These are phyloP conservation scores for Sclerotiophoma versabilis DNA, from an alignment of 2,329 filamentous ascomycete species.

Conservation along the genomic window DNA sequence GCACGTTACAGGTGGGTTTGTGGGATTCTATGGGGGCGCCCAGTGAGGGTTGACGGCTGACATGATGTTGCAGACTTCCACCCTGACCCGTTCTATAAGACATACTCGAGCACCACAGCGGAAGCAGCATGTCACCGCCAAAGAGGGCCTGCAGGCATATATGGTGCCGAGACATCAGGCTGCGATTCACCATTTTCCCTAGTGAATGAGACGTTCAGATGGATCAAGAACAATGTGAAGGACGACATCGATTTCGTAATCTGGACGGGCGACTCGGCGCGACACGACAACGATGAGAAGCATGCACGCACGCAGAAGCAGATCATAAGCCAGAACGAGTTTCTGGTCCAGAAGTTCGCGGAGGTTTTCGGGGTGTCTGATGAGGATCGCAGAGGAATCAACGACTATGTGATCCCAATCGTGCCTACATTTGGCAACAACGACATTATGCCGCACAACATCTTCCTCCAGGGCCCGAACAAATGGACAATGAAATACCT, in stretches of 20 bases:
- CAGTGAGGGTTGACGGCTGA: constrained; percentile 6
- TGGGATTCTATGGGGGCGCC: constrained; percentile 2
- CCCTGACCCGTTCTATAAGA: constrained; percentile 85
- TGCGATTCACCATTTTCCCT: constrained; percentile 86
- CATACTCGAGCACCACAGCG: constrained; percentile 73
- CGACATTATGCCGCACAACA: constrained; percentile 96
- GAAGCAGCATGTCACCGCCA: constrained; percentile 80
- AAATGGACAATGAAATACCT: constrained; percentile 80
- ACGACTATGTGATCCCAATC: constrained; percentile 75
- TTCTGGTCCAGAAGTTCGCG: constrained; percentile 77
- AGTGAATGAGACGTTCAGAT: constrained; percentile 86
- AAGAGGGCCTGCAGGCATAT: constrained; percentile 77
- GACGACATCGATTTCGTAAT: constrained; percentile 87
- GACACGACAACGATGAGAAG: constrained; percentile 86
- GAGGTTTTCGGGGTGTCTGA: constrained; percentile 69
- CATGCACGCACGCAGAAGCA: constrained; percentile 77
- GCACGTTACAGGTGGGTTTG: constrained; percentile 79
- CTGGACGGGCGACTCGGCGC: constrained; percentile 90
- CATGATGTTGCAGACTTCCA: constrained; percentile 75
- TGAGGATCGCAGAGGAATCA: constrained; percentile 53
- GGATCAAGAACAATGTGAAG: constrained; percentile 80
- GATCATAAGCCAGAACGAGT: constrained; percentile 78
- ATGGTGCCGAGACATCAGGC: constrained; percentile 84
- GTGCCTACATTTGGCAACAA: constrained; percentile 96
- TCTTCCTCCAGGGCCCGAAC: constrained; percentile 85